These are phyloP conservation scores for Moricandia moricandioides DNA, from an alignment of 345 rosid genomes.

Conservation along the genomic window DNA sequence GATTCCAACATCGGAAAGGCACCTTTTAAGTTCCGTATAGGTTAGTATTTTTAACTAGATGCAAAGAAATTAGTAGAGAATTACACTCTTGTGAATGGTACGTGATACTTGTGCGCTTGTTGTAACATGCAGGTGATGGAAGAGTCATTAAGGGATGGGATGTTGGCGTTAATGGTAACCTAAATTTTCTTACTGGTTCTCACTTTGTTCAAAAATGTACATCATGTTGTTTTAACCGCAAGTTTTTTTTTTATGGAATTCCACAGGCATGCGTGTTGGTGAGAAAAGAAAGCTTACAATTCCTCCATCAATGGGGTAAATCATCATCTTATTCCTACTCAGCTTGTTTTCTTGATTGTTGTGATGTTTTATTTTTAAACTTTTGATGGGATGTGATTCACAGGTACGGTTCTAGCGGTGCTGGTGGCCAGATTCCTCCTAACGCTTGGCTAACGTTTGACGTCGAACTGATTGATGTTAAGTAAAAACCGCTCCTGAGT, in stretches of 20 bases:
- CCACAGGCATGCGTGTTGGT: conserved; percentile 71
- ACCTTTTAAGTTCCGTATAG: conserved; percentile 74
- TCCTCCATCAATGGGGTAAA: conserved; percentile 73
- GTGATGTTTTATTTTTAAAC: not conserved
- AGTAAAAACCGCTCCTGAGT: conserved; percentile 12
- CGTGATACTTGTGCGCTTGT: not conserved
- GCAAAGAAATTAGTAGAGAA: not conserved
- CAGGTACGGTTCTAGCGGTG: conserved; percentile 57
- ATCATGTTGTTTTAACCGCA: not conserved
- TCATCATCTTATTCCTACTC: not conserved
- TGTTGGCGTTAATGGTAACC: conserved; percentile 82
- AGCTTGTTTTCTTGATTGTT: not conserved
- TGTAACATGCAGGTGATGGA: conserved; percentile 60
- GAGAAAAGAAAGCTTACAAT: conserved; percentile 67
- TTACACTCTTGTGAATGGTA: not conserved
- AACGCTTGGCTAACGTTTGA: conserved; percentile 68
- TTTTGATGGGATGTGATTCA: conserved; percentile 19
- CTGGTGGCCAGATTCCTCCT: conserved; percentile 49
- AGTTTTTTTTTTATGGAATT: not conserved
- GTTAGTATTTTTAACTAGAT: conserved; percentile 23
- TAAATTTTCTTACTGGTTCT: conserved; percentile 5
- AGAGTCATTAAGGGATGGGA: conserved; percentile 99
- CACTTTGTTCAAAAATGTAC: not conserved
- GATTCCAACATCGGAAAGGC: conserved; percentile 69
- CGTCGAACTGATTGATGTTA: conserved; percentile 54